A percentile compares a stretch with the other conserved stretches of the same genome.
phyloP scores from a whole-genome alignment of 2,329 filamentous ascomycete genomes.

The Clonostachys byssicola region DNA sequence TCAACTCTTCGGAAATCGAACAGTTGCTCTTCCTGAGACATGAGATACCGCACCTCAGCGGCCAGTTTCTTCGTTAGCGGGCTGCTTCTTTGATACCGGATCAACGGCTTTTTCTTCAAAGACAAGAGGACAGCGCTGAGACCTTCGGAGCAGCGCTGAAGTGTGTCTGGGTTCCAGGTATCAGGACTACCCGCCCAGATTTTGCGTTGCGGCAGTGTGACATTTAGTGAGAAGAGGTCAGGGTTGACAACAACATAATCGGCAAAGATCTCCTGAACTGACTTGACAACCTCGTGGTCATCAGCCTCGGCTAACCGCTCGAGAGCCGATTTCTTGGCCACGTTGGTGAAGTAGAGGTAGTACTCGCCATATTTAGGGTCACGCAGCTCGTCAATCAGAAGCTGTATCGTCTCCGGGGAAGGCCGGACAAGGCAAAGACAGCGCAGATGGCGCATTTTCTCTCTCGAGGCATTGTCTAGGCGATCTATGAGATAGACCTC shows the following conservation, averaged over 20 bases:
- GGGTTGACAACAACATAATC: conserved; percentile 95
- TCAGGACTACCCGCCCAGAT: conserved; percentile 83
- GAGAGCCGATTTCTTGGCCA: conserved; percentile 92
- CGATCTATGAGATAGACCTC: conserved; percentile 98
- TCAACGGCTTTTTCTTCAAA: conserved; percentile 93
- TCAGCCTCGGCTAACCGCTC: conserved; percentile 94
- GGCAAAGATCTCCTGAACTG: conserved; percentile 92
- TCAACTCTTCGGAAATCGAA: conserved; percentile 96
- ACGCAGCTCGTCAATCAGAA: conserved; percentile 89
- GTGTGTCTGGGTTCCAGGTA: conserved; percentile 83
- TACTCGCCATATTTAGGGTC: conserved; percentile 98
- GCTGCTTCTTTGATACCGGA: conserved; percentile 91
- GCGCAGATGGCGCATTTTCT: conserved; percentile 96
- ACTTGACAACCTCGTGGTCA: conserved; percentile 93
- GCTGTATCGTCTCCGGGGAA: conserved; percentile 87
- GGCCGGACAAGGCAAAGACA: conserved; percentile 92
- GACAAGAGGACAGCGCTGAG: conserved; percentile 79
- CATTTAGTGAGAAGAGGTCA: conserved; percentile 79
- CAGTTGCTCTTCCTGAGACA: conserved; percentile 92
- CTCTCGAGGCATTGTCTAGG: conserved; percentile 80
- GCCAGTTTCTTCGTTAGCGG: conserved; percentile 87
- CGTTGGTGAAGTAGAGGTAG: conserved; percentile 95
- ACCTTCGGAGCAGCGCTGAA: conserved; percentile 85
- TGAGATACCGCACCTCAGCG: conserved; percentile 85
- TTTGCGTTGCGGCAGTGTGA: conserved; percentile 67